Conservation (phyloP, 257 asterid genomes). For the Handroanthus guayacan region DNA sequence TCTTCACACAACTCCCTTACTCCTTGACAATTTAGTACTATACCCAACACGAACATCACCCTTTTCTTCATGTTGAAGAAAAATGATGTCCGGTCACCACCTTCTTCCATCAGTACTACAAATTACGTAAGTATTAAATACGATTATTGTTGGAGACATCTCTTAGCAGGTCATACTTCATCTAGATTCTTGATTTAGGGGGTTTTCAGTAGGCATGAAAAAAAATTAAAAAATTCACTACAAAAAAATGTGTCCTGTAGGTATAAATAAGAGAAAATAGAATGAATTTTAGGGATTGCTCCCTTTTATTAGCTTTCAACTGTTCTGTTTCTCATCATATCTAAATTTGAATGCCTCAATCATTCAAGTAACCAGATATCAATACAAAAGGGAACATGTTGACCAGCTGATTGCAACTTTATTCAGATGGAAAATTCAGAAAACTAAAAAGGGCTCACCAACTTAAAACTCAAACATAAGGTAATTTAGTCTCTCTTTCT, state of each 20-base stretch:
- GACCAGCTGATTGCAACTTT: neutral
- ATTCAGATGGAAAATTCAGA: neutral
- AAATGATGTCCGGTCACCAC: neutral
- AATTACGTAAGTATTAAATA: neutral
- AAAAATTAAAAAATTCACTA: neutral
- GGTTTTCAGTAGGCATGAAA: neutral
- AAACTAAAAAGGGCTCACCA: neutral
- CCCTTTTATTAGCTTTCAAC: neutral
- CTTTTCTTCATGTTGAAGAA: neutral
- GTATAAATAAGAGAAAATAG: neutral
- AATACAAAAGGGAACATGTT: neutral
- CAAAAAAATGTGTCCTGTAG: neutral
- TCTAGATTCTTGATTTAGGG: neutral
- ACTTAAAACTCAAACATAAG: too few species aligned
- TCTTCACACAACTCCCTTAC: too few species aligned
- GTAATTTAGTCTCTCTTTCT: neutral
- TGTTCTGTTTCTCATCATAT: neutral
- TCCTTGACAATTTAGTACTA: neutral
- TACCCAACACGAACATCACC: neutral
- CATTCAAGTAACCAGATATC: neutral
- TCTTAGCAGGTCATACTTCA: neutral
- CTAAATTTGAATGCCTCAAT: neutral
- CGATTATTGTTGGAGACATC: too few species aligned
- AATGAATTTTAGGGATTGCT: neutral
- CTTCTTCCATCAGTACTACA: neutral